Percentiles rank a stretch among this genome's conserved stretches.
phyloP scores from a whole-genome alignment of 2,329 filamentous ascomycete species.

The Epichloe hybrida region DNA sequence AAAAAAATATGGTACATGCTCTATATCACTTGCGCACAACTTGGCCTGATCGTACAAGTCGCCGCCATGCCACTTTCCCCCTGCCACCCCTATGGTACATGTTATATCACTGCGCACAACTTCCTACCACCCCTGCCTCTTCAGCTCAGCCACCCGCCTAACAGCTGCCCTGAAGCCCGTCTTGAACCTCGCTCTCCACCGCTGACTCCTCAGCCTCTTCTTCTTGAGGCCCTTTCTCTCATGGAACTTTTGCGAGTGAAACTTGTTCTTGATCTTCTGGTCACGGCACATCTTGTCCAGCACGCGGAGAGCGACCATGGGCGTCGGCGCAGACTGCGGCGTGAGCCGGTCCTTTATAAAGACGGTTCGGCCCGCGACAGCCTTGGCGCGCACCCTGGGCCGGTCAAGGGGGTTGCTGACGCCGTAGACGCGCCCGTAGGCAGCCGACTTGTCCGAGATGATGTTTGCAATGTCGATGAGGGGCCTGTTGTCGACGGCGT shows the following conservation, averaged over 20 bases:
- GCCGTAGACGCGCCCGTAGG: slow-evolving; percentile 10
- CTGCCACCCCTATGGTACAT: too few relatives aligned
- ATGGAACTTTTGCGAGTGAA: slow-evolving; percentile 51
- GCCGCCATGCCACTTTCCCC: too few relatives aligned
- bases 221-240: slow-evolving; percentile 63
- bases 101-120: too few relatives aligned
- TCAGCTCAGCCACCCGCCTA: slow-evolving; percentile 52
- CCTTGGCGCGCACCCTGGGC: slow-evolving; percentile 17
- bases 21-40: neutral
- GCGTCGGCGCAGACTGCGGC: slow-evolving; percentile 22
- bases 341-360: slow-evolving; percentile 19
- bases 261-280: slow-evolving; percentile 47
- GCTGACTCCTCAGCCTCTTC: slow-evolving; percentile 57
- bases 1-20: neutral
- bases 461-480: slow-evolving; percentile 22
- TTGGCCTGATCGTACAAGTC: neutral
- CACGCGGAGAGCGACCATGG: slow-evolving; percentile 29
- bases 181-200: slow-evolving; percentile 59
- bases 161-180: slow-evolving; percentile 53
- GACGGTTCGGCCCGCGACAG: slow-evolving; percentile 26
- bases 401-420: slow-evolving; percentile 13
- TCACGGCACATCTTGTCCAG: slow-evolving; percentile 24
- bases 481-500: slow-evolving; percentile 9
- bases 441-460: slow-evolving; percentile 18
- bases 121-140: slow-evolving; percentile 61